phyloP scores from a whole-genome alignment of 2,329 filamentous ascomycete genomes.

The Alternaria sp. region DNA sequence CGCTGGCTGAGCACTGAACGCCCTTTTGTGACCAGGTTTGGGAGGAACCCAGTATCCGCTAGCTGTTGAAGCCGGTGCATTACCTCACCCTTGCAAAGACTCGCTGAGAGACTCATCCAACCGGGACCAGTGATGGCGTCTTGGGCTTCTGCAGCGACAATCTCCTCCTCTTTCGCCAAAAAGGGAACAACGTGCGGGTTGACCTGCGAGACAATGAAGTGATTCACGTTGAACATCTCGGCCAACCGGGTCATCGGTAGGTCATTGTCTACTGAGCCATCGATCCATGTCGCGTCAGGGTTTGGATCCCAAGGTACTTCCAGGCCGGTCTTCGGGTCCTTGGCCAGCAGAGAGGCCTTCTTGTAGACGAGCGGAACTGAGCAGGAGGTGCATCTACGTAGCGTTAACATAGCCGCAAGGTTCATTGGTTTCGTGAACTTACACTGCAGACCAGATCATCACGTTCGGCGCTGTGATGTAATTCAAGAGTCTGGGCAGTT shows the following conservation, averaged over 20 bases:
- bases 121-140: slow-evolving; percentile 52
- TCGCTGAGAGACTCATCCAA: slow-evolving; percentile 72
- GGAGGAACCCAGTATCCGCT: slow-evolving; percentile 79
- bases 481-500: slow-evolving; percentile 85
- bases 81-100: slow-evolving; percentile 78
- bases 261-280: slow-evolving; percentile 94
- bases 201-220: slow-evolving; percentile 96
- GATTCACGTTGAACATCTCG: slow-evolving; percentile 98
- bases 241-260: slow-evolving; percentile 87
- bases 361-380: slow-evolving; percentile 89
- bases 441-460: slow-evolving; percentile 92
- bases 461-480: slow-evolving; percentile 94
- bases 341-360: slow-evolving; percentile 78
- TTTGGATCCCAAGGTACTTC: slow-evolving; percentile 85
- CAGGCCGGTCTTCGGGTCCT: slow-evolving; percentile 80
- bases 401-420: slow-evolving; percentile 11
- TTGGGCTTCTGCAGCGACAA: slow-evolving; percentile 46
- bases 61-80: slow-evolving; percentile 82
- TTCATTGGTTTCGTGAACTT: slow-evolving; percentile 39
- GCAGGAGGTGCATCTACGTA: slow-evolving; percentile 77
- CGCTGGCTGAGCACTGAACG: slow-evolving; percentile 85
- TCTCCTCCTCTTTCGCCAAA: slow-evolving; percentile 73
- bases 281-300: slow-evolving; percentile 80
- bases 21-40: slow-evolving; percentile 78
- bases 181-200: slow-evolving; percentile 95